Conservation (phyloP, 1,284 basidiomycete species). For the Schizopora paradoxa region DNA sequence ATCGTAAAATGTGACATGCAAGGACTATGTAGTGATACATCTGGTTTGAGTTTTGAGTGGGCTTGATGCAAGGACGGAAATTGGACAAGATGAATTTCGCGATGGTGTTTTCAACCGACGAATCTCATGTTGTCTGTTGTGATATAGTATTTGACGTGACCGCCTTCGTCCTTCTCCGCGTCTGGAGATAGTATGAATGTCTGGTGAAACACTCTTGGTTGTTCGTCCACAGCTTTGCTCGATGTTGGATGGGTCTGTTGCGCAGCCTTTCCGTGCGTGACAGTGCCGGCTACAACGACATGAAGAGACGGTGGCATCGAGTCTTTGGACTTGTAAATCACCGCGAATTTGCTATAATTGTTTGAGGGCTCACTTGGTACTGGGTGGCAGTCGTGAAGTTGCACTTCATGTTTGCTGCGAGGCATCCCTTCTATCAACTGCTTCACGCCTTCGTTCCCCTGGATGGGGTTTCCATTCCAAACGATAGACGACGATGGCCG, state of each 20-base stretch:
- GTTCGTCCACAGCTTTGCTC: slow-evolving; percentile 57
- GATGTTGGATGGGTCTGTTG: slow-evolving; percentile 51
- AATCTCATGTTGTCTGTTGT: slow-evolving; percentile 72
- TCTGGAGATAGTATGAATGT: slow-evolving; percentile 81
- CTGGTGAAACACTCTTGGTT: slow-evolving; percentile 79
- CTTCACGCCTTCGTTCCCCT: slow-evolving; percentile 61
- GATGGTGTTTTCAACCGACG: slow-evolving; percentile 72
- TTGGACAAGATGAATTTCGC: too few species aligned
- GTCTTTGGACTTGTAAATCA: slow-evolving; percentile 41
- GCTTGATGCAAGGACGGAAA: too few species aligned
- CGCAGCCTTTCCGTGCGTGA: slow-evolving; percentile 63
- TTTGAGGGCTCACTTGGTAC: slow-evolving; percentile 61
- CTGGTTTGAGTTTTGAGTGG: too few species aligned
- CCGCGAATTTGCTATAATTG: too few species aligned
- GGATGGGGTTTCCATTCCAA: slow-evolving; percentile 82
- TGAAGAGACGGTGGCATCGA: slow-evolving; percentile 72
- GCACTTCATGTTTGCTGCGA: slow-evolving; percentile 71
- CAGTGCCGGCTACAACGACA: slow-evolving; percentile 71
- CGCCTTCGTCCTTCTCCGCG: slow-evolving; percentile 43
- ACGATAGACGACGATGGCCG: slow-evolving; percentile 66
- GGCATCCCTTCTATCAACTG: slow-evolving; percentile 67
- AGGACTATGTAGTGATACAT: too few species aligned
- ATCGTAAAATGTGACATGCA: too few species aligned
- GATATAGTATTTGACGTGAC: slow-evolving; percentile 60
- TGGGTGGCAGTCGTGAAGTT: slow-evolving; percentile 83